A percentile compares a stretch with the other conserved stretches of the same genome.
phyloP scores from a whole-genome alignment of 371 early-diverging fungal genomes.

The Paraphysoderma sedebokerense region DNA sequence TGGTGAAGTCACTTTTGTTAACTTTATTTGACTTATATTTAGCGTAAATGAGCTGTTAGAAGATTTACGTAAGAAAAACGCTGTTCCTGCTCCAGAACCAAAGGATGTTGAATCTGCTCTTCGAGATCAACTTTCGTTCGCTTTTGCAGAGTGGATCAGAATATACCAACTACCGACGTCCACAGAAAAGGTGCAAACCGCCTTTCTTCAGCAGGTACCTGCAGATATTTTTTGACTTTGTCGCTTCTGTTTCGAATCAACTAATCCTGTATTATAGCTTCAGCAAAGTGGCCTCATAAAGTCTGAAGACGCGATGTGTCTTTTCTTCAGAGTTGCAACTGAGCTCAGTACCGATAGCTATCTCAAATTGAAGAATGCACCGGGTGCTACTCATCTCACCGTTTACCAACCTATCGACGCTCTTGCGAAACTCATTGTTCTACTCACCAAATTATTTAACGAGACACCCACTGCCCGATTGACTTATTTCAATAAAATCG shows the following conservation, averaged over 20 bases:
- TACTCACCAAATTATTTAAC: conserved; percentile 38
- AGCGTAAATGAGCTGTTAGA: conserved; percentile 11
- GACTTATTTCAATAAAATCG: conserved; percentile 48
- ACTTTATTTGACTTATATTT: too few species aligned
- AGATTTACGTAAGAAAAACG: conserved; percentile 2
- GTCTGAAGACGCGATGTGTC: conserved; percentile 48
- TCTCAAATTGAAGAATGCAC: conserved; percentile 30
- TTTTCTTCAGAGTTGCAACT: conserved; percentile 78
- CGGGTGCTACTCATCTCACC: conserved; percentile 17
- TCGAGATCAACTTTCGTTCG: conserved; percentile 43
- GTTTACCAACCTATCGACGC: conserved; percentile 69
- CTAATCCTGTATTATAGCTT: conserved; percentile 24
- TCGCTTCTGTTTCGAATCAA: conserved; percentile 13
- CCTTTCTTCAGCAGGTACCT: conserved; percentile 31
- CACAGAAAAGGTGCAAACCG: conserved; percentile 45
- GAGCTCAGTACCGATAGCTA: conserved; percentile 64
- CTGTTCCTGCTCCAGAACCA: conserved; percentile 13
- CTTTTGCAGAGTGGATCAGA: conserved; percentile 78
- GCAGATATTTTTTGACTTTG: not conserved
- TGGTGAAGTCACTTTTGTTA: too few species aligned
- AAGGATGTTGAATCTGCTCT: conserved; percentile 25
- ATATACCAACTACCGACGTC: conserved; percentile 66
- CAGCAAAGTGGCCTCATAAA: conserved; percentile 59
- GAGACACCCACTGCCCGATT: conserved; percentile 6
- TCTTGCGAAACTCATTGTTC: conserved; percentile 56